Evolutionary conservation across 1,139 yeast species (phyloP).

Genomic region (Blastobotrys arbuscula): DNA sequence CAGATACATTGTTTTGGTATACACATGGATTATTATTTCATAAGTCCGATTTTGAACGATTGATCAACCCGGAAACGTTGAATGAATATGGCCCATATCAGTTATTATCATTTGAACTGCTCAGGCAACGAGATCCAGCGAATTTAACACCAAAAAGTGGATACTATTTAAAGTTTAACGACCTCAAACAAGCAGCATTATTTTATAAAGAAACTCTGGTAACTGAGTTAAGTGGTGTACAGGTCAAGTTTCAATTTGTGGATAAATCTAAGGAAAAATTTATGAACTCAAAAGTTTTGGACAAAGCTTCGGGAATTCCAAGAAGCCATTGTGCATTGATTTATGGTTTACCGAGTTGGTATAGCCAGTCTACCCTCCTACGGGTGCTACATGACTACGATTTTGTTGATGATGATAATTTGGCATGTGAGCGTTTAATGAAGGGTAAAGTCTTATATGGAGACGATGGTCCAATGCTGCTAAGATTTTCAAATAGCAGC

Average conservation of each 20-base stretch:
- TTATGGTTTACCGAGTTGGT: constrained; percentile 37
- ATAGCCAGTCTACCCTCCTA: constrained; percentile 27
- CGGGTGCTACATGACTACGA: constrained; percentile 42
- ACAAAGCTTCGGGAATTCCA: constrained; percentile 16
- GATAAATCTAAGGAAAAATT: constrained; percentile 27
- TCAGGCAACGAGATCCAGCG: constrained; percentile 46
- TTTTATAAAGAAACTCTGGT: constrained; percentile 47
- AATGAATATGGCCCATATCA: constrained; percentile 17
- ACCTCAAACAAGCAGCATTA: constrained; percentile 44
- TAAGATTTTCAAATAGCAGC: constrained; percentile 44
- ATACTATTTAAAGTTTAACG: constrained; percentile 49
- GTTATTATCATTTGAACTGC: constrained; percentile 25
- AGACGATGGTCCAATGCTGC: constrained; percentile 38
- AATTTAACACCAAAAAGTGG: constrained; percentile 43
- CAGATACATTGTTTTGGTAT: constrained; percentile 33
- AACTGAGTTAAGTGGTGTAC: constrained; percentile 48
- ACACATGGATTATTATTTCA: constrained; percentile 29
- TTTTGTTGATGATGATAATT: constrained; percentile 32
- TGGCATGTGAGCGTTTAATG: constrained; percentile 33
- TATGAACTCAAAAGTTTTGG: constrained; percentile 24
- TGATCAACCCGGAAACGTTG: constrained; percentile 26
- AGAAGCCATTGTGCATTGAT: constrained; percentile 35
- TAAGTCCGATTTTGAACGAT: constrained; percentile 31
- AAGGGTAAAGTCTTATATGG: constrained; percentile 29
- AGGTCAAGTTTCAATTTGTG: constrained; percentile 43